A percentile compares a stretch with the other conserved stretches of the same genome.
Evolutionary conservation across 768 basidiomycete species (phyloP).

Genomic region (Serendipita indica): DNA sequence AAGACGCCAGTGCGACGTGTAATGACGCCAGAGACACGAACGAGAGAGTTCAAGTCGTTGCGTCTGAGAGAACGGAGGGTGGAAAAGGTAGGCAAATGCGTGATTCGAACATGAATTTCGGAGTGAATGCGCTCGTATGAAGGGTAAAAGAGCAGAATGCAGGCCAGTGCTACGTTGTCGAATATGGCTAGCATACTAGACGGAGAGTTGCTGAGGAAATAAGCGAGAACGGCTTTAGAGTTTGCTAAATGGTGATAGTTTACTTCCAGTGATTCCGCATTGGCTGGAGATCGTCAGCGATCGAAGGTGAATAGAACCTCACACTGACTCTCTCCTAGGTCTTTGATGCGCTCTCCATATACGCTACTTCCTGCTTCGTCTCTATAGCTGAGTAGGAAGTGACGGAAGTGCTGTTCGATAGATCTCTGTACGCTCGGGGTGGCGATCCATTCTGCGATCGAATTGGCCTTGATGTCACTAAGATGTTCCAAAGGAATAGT

Average conservation of each 20-base stretch:
- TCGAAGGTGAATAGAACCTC: background rate
- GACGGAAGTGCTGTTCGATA: conserved; percentile 82
- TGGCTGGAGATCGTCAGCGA: conserved; percentile 39
- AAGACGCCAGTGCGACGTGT: conserved; percentile 92
- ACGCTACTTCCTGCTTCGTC: conserved; percentile 86
- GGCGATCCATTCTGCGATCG: conserved; percentile 95
- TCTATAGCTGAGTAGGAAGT: conserved; percentile 90
- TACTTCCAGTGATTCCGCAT: conserved; percentile 93
- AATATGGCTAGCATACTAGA: conserved; percentile 86
- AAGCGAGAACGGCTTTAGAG: conserved; percentile 90
- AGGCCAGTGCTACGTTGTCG: conserved; percentile 86
- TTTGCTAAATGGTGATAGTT: conserved; percentile 89
- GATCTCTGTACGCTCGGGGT: conserved; percentile 81
- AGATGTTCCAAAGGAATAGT: conserved; percentile 92
- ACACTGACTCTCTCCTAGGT: conserved; percentile 79
- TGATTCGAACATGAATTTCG: conserved; percentile 93
- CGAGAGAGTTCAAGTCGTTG: conserved; percentile 83
- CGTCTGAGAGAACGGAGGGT: conserved; percentile 91
- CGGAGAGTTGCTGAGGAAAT: conserved; percentile 93
- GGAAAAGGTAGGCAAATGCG: conserved; percentile 77
- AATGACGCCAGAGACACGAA: conserved; percentile 90
- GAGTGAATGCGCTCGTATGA: conserved; percentile 93
- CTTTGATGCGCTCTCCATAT: conserved; percentile 85
- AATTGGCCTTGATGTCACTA: conserved; percentile 94
- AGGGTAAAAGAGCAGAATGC: conserved; percentile 91